Base-by-base conservation (phyloP, 495 filamentous ascomycete species). In the Haplographium delicatum region DNA sequence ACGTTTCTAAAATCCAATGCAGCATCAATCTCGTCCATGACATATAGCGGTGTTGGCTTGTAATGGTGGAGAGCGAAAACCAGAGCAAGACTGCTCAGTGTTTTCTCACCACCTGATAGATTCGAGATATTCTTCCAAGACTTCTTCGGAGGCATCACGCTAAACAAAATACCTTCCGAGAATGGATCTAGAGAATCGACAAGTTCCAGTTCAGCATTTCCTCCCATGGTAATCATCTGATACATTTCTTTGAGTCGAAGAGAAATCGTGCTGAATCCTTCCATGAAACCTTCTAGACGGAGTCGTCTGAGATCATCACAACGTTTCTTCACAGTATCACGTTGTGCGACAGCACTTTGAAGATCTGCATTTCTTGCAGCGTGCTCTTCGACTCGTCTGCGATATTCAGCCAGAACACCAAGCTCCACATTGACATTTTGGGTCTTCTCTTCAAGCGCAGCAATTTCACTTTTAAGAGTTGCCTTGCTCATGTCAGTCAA, bases 201-300 rank as follows among this genome's bases (percentile, higher is more conserved):
- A 23, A 98, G 81, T 65, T 98, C 93, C 11, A 98, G 75, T 72
- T 97, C 94, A 6, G 93, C 93, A 60, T 98, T 98, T 34, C 93
- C 93, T 53, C 93, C 93, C 93, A 98, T 98, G 23, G 93, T 98
- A 68, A 98, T 98, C 93, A 98, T 96, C 68, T 97, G 93, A 71
- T 98, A 98, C 93, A 98, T 98, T 67, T 98, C 93, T 72, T 98
- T 98, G 46, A 98, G 73, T 2, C 91, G 84, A 18, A 96, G 72
- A n/a, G 91, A 96, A 64, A 98, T 98, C 47, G 78, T 84, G 64
- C 83, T 84, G 70, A 97, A 97, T 22, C 94, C 93, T 68, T 91
- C 89, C 91, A 97, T 97, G 78, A 98, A 98, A 42, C 93, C 93
- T 54, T 96, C 91, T 7, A 97, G 71, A 4, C 93, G 85, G 24